Percentiles rank a stretch among this genome's conserved stretches.
These are phyloP conservation scores for Candida multigemmis DNA, from an alignment of 805 yeast species.

Conservation along the genomic window DNA sequence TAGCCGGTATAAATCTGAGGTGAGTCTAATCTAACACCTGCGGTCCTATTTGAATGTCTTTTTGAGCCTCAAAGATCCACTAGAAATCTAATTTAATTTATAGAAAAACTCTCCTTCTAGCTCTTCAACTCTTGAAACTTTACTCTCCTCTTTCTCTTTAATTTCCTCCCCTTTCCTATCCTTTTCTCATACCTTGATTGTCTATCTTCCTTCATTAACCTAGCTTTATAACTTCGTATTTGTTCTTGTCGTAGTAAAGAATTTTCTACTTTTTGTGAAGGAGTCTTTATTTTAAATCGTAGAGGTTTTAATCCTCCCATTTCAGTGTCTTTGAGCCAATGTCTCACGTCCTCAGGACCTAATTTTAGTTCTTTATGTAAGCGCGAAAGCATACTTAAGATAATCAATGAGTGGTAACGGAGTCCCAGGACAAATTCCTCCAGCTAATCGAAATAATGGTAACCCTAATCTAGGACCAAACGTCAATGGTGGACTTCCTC, in stretches of 20 bases:
- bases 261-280: slow-evolving; percentile 7
- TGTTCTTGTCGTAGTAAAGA: slow-evolving; percentile 10
- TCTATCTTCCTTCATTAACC: slow-evolving; percentile 18
- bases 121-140: no score
- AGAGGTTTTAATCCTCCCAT: slow-evolving; percentile 3
- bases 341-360: background rate
- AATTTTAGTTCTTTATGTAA: no score
- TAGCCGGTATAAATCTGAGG: no score
- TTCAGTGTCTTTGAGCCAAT: slow-evolving; percentile 1
- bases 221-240: slow-evolving; percentile 14
- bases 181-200: slow-evolving; percentile 11
- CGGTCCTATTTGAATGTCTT: no score
- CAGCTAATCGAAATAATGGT: background rate
- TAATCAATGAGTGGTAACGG: no score
- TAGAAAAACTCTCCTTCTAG: no score
- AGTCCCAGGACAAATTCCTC: no score
- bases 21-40: no score
- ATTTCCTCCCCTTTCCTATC: slow-evolving; percentile 1
- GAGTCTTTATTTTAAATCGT: slow-evolving; percentile 4
- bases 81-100: no score
- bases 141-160: no score
- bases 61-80: no score
- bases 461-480: background rate
- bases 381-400: no score
- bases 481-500: background rate